phyloP scores from a whole-genome alignment of 768 basidiomycete species.

The Russula sp. region DNA sequence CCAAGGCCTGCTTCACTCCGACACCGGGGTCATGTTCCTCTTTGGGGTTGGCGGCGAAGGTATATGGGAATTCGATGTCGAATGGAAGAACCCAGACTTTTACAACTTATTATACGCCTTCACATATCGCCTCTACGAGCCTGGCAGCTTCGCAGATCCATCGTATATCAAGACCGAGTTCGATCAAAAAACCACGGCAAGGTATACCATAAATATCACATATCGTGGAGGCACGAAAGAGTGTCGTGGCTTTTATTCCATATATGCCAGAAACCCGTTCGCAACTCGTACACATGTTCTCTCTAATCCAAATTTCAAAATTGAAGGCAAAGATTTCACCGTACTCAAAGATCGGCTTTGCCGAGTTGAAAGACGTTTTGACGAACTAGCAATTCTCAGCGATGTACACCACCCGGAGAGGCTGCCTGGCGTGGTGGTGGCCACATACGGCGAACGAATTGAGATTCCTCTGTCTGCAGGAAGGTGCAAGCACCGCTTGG shows the following conservation, averaged over 20 bases:
- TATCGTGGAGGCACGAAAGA: not conserved
- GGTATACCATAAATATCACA: not conserved
- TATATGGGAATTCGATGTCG: too few species aligned
- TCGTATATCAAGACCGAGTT: not conserved
- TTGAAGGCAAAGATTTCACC: not conserved
- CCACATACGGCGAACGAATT: too few species aligned
- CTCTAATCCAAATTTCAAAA: not conserved
- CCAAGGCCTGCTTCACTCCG: too few species aligned
- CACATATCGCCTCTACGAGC: constrained; percentile 4
- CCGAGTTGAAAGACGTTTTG: not conserved
- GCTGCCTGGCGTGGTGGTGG: too few species aligned
- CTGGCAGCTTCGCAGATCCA: not conserved
- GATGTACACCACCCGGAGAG: not conserved
- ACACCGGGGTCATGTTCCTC: too few species aligned
- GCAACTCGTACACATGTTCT: not conserved
- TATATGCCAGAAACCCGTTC: not conserved
- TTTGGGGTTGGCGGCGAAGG: too few species aligned
- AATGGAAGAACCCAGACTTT: too few species aligned
- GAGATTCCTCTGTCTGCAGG: too few species aligned
- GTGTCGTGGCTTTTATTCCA: too few species aligned
- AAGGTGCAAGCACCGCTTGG: too few species aligned
- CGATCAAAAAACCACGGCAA: not conserved
- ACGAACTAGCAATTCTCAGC: not conserved
- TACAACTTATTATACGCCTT: not conserved
- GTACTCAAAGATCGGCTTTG: not conserved